Conservation (phyloP, 306 rosid genomes). For the Vachellia pachyceras region DNA sequence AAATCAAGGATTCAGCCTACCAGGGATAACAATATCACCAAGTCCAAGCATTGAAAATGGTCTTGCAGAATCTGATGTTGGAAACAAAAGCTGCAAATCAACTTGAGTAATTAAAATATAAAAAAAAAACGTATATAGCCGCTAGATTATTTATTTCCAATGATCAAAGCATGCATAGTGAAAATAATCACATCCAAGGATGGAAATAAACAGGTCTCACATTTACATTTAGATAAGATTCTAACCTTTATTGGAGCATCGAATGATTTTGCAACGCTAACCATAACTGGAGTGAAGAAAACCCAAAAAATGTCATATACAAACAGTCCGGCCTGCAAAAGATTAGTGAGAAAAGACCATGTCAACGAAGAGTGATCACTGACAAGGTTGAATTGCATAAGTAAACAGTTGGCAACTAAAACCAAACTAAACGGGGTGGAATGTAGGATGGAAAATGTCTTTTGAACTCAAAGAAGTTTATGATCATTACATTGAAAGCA, state of each 20-base stretch:
- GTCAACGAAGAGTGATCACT: constrained; percentile 3
- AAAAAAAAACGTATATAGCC: constrained; percentile 6
- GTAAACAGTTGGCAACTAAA: constrained; percentile 1
- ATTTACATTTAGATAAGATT: constrained; percentile 31
- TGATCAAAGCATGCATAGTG: neutral
- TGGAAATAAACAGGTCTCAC: constrained; percentile 9
- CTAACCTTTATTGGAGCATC: constrained; percentile 99
- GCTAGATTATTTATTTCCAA: constrained; percentile 20
- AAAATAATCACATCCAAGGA: neutral
- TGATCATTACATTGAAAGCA: neutral
- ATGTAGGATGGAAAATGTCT: constrained; percentile 4
- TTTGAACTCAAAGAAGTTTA: neutral
- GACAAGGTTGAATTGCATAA: constrained; percentile 3
- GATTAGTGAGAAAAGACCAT: constrained; percentile 20
- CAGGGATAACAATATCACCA: constrained; percentile 99
- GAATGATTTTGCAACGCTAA: constrained; percentile 98
- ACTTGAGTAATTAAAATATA: constrained; percentile 31
- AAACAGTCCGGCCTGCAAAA: constrained; percentile 88
- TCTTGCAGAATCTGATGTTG: constrained; percentile 82
- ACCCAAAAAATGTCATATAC: constrained; percentile 99
- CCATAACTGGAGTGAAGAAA: constrained; percentile 99
- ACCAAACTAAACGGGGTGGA: constrained; percentile 1
- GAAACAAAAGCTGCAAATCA: constrained; percentile 86
- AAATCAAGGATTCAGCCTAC: constrained; percentile 52
- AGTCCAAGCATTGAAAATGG: constrained; percentile 99